A percentile compares a stretch with the other conserved stretches of the same genome.
These are phyloP conservation scores for Orbilia quercus DNA, from an alignment of 2,329 filamentous ascomycete species.

Conservation along the genomic window DNA sequence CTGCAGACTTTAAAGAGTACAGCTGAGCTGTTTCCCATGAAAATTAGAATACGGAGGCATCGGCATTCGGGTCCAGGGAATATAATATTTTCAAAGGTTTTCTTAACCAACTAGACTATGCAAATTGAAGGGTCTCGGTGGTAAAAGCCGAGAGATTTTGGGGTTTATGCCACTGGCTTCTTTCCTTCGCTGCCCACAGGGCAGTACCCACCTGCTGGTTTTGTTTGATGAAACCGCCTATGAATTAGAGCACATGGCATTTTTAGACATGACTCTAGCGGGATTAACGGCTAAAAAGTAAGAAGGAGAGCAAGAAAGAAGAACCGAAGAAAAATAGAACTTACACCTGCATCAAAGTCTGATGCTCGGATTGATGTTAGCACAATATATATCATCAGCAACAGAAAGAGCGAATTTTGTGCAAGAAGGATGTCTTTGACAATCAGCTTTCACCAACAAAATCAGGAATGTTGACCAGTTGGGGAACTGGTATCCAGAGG, in stretches of 20 bases:
- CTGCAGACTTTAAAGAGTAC: constrained; percentile 5
- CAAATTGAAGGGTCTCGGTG: constrained; percentile 10
- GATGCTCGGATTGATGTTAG: no score
- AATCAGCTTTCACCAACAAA: not conserved
- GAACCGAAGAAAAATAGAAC: no score
- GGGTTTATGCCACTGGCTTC: constrained; percentile 14
- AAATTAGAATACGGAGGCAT: not conserved
- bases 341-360: no score
- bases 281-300: constrained; percentile 10
- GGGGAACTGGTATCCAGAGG: not conserved
- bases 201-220: constrained; percentile 43
- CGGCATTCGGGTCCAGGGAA: constrained; percentile 43
- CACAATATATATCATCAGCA: no score
- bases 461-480: not conserved
- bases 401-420: no score
- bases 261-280: constrained; percentile 8
- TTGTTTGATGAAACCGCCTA: constrained; percentile 39
- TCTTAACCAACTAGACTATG: not conserved
- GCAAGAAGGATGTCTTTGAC: not conserved
- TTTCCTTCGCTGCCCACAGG: constrained; percentile 15
- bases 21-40: no score
- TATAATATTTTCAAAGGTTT: constrained; percentile 35
- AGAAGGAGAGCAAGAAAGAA: not conserved
- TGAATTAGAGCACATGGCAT: constrained; percentile 17
- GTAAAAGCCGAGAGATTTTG: constrained; percentile 19